Evolutionary conservation across 2,329 filamentous ascomycete genomes (phyloP).

Genomic region (Diaporthe velutina): DNA sequence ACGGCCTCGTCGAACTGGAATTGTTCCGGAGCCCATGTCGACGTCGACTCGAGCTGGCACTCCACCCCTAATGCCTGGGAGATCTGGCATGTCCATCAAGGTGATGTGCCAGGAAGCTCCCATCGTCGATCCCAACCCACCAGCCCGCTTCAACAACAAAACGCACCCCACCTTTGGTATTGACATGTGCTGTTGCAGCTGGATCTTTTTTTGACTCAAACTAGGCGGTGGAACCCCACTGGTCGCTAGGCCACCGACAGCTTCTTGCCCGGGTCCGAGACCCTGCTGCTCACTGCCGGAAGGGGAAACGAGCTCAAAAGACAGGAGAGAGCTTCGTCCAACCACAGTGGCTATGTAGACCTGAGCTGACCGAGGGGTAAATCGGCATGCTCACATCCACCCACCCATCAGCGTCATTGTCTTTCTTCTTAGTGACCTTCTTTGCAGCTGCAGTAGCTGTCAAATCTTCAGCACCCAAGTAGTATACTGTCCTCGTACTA

Average conservation of each 20-base stretch:
- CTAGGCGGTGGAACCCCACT: not conserved
- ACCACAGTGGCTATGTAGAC: conserved; percentile 33
- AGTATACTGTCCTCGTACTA: not conserved
- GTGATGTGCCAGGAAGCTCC: not conserved
- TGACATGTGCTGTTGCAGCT: conserved; percentile 27
- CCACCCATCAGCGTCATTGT: not conserved
- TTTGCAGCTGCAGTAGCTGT: not conserved
- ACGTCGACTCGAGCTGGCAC: conserved; percentile 7
- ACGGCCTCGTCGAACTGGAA: conserved; percentile 23
- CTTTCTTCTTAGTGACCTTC: not conserved
- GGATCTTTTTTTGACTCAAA: conserved; percentile 28
- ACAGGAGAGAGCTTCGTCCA: conserved; percentile 32
- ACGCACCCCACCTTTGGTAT: not conserved
- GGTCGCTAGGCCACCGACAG: conserved; percentile 9
- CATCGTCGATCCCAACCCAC: not conserved
- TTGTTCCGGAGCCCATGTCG: conserved; percentile 13
- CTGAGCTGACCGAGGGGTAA: conserved; percentile 32
- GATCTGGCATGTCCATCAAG: conserved; percentile 7
- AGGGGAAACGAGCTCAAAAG: conserved; percentile 36
- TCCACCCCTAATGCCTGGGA: not conserved
- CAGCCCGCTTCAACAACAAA: conserved; percentile 8
- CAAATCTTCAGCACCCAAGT: not conserved
- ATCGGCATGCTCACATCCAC: not conserved
- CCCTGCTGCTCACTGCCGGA: conserved; percentile 28
- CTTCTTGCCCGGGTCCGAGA: not conserved